A percentile compares a stretch with the other conserved stretches of the same genome.
phyloP scores from a whole-genome alignment of 495 filamentous ascomycete genomes.

The Cetradonia linearis region DNA sequence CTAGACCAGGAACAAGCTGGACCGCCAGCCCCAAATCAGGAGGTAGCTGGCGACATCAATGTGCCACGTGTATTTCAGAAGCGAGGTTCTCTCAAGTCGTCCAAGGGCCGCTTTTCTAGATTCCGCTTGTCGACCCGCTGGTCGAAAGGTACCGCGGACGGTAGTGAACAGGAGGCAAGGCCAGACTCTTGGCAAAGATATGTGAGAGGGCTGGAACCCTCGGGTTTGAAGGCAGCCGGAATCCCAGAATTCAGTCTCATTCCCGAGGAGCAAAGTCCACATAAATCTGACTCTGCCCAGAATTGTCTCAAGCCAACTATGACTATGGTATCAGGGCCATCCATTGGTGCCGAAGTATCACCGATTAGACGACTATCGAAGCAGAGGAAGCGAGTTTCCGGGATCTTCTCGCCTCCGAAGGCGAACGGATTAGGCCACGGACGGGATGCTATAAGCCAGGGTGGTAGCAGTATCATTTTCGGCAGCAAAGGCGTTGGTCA shows the following conservation, averaged over 20 bases:
- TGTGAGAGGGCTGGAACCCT: not conserved
- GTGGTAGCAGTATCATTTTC: slow-evolving; percentile 27
- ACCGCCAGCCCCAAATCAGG: not conserved
- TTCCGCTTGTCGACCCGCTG: slow-evolving; percentile 10
- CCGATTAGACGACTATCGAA: slow-evolving; percentile 34
- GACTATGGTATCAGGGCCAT: slow-evolving; percentile 11
- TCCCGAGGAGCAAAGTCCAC: slow-evolving; percentile 9
- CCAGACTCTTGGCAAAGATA: slow-evolving; percentile 20
- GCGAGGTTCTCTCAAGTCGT: slow-evolving; percentile 10
- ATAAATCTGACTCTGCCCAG: not conserved
- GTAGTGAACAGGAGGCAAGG: not conserved
- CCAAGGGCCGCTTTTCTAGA: slow-evolving; percentile 14
- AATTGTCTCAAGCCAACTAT: not conserved
- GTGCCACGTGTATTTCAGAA: not conserved
- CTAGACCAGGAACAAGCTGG: not conserved
- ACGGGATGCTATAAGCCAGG: slow-evolving; percentile 25
- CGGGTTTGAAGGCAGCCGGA: not conserved
- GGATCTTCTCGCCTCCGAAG: slow-evolving; percentile 10
- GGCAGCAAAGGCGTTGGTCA: slow-evolving; percentile 39
- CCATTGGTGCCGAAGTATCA: slow-evolving; percentile 6
- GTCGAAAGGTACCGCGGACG: slow-evolving; percentile 5
- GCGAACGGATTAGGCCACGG: slow-evolving; percentile 33
- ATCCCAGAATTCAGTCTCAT: slow-evolving; percentile 8
- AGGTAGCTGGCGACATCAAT: not conserved
- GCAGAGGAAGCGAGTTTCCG: slow-evolving; percentile 20